Percentiles rank a stretch among this genome's conserved stretches.
phyloP scores from a whole-genome alignment of 2,329 filamentous ascomycete genomes.

The Diaporthe destruens region DNA sequence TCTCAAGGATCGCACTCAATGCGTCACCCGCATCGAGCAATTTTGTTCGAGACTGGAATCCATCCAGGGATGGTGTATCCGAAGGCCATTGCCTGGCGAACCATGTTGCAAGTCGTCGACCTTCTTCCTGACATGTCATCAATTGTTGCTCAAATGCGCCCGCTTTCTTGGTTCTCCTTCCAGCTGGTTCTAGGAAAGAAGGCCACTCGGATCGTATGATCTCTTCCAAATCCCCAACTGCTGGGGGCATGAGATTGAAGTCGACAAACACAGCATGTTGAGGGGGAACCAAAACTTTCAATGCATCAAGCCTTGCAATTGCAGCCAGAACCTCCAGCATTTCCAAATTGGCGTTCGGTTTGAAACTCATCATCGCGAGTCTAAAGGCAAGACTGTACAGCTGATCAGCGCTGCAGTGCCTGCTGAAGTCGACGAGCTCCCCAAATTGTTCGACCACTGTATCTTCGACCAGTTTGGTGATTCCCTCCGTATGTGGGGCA shows the following conservation, averaged over 20 bases:
- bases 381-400: conserved; percentile 29
- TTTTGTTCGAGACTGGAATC: conserved; percentile 46
- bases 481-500: background rate
- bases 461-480: conserved; percentile 15
- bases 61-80: conserved; percentile 48
- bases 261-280: conserved; percentile 24
- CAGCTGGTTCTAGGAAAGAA: background rate
- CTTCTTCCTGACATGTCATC: conserved; percentile 8
- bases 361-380: conserved; percentile 15
- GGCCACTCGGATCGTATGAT: conserved; percentile 19
- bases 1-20: conserved; percentile 54
- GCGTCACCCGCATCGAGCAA: conserved; percentile 55
- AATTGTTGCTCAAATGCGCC: background rate
- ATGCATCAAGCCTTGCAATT: conserved; percentile 11
- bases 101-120: conserved; percentile 52
- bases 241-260: background rate
- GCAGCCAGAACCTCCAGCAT: conserved; percentile 11
- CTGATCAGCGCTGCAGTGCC: background rate
- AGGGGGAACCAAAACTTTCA: conserved; percentile 21
- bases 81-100: conserved; percentile 62
- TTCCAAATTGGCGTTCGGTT: background rate
- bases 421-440: conserved; percentile 27
- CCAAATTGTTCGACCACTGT: conserved; percentile 32
- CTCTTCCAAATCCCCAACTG: background rate
- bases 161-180: background rate